Evolutionary conservation across 1,139 yeast genomes (phyloP).

Genomic region (Zygoascus hellenicus): DNA sequence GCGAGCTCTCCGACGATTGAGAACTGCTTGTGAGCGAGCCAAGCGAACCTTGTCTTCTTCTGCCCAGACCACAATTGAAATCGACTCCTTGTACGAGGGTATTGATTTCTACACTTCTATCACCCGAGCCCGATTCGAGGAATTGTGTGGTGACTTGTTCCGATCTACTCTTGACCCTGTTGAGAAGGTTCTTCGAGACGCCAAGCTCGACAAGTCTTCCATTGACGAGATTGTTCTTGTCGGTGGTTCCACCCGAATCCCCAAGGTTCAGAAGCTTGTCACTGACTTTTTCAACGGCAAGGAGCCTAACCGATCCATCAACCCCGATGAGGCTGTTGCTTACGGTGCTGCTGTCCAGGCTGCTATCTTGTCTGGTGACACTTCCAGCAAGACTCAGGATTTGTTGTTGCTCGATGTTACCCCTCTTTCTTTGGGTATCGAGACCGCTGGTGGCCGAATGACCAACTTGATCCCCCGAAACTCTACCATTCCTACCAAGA

Average conservation of each 20-base stretch:
- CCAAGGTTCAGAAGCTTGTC: conserved; percentile 95
- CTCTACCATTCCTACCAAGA: conserved; percentile 90
- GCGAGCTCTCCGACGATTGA: conserved; percentile 96
- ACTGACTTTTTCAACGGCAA: conserved; percentile 98
- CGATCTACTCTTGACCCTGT: conserved; percentile 96
- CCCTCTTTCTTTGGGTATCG: conserved; percentile 87
- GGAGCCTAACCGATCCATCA: conserved; percentile 91
- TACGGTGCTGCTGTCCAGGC: conserved; percentile 96
- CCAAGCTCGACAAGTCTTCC: conserved; percentile 81
- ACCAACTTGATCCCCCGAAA: conserved; percentile 88
- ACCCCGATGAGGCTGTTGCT: conserved; percentile 99
- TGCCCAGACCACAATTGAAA: conserved; percentile 94
- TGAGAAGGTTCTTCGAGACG: conserved; percentile 95
- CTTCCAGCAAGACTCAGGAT: conserved; percentile 76
- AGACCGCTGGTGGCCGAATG: conserved; percentile 94
- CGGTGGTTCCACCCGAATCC: conserved; percentile 99
- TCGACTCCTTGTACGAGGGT: conserved; percentile 95
- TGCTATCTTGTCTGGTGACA: conserved; percentile 87
- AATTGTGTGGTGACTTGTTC: conserved; percentile 91
- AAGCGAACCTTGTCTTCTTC: conserved; percentile 98
- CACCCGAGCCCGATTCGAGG: conserved; percentile 99
- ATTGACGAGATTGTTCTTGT: conserved; percentile 96
- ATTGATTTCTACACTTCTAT: conserved; percentile 93
- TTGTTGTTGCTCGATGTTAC: conserved; percentile 79
- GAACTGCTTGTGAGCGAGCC: conserved; percentile 99